Base-by-base conservation (phyloP, 371 early-diverging fungal genomes). In the Umbelopsis sp. region DNA sequence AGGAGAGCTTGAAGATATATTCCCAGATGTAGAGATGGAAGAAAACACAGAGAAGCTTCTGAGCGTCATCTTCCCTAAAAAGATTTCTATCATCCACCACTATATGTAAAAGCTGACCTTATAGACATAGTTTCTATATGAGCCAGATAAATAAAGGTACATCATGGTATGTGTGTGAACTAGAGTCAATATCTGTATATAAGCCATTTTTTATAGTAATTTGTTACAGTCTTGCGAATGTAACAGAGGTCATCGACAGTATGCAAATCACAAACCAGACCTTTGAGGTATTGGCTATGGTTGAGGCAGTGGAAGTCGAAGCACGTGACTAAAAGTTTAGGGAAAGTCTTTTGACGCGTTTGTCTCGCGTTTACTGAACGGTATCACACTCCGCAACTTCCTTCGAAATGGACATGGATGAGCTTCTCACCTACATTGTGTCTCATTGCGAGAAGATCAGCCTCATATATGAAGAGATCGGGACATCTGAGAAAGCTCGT, bases 381-480 rank as follows among this genome's bases (percentile, higher is more conserved):
- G 4, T 57, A 12, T 35, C 35, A 11, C 57, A 12, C 57, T 57
- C 57, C 35, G 52, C 57, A 57, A 25, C 18, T 57, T 57, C 37
- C 32, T 48, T 18, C 35, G 35, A 24, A 57, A 57, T 57, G 57
- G 57, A 57, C 29, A 35, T 35, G 37, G 57, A 57, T 16, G 57
- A 57, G 35, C 29, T 57, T 16, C 35, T 57, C 18, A 25, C 35
- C 29, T 11, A 57, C 14, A 57, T 57, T 18, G 35, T 18, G 3
- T 57, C 57, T 3, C 57, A 35, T 57, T 57, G 57, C 35, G 57
- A 57, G 35, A 57, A 57, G 57, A 57, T 73, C 14, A 37, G 25
- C 20, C 6, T 46, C 20, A 24, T 70, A 8, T 63, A 65, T 12
- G 63, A 65, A 24, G 74, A 73, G 52, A 73, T 73, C 68, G 74